A percentile compares a stretch with the other conserved stretches of the same genome.
Conservation (phyloP, 495 filamentous ascomycete genomes). For the Geoglossum glabrum region DNA sequence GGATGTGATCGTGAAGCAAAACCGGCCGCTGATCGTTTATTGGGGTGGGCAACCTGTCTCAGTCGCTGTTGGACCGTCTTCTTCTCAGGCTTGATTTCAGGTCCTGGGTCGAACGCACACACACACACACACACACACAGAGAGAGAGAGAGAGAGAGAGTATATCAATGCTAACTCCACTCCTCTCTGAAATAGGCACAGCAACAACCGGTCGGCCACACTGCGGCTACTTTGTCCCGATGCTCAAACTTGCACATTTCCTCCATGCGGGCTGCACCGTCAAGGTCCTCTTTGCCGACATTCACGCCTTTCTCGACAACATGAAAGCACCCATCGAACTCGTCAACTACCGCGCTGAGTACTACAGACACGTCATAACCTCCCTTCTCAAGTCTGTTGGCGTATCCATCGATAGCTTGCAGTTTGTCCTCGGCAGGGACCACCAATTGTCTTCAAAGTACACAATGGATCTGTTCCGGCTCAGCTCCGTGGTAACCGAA, state of each 20-base stretch:
- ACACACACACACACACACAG: too few relatives aligned
- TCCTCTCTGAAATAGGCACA: constrained; percentile 28
- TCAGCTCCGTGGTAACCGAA: constrained; percentile 19
- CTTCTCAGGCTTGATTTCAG: background rate
- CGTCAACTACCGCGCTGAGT: constrained; percentile 55
- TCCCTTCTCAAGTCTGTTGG: constrained; percentile 47
- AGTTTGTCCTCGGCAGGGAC: constrained; percentile 65
- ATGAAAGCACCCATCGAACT: constrained; percentile 73
- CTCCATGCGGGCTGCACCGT: constrained; percentile 69
- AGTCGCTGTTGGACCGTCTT: background rate
- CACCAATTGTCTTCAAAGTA: constrained; percentile 56
- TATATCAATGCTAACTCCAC: constrained; percentile 9
- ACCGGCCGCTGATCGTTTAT: constrained; percentile 58
- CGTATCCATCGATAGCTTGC: constrained; percentile 54
- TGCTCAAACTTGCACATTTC: constrained; percentile 77
- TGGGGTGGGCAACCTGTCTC: constrained; percentile 37
- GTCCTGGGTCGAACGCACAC: background rate
- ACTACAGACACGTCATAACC: constrained; percentile 48
- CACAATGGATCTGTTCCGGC: constrained; percentile 49
- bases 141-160: too few relatives aligned
- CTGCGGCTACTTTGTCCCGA: constrained; percentile 66
- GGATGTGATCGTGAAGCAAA: constrained; percentile 44
- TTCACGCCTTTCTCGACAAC: constrained; percentile 30
- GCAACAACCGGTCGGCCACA: constrained; percentile 68
- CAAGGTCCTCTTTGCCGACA: constrained; percentile 60